phyloP scores from a whole-genome alignment of 2,329 filamentous ascomycete species.

The Chrysoporthe deuterocubensis region DNA sequence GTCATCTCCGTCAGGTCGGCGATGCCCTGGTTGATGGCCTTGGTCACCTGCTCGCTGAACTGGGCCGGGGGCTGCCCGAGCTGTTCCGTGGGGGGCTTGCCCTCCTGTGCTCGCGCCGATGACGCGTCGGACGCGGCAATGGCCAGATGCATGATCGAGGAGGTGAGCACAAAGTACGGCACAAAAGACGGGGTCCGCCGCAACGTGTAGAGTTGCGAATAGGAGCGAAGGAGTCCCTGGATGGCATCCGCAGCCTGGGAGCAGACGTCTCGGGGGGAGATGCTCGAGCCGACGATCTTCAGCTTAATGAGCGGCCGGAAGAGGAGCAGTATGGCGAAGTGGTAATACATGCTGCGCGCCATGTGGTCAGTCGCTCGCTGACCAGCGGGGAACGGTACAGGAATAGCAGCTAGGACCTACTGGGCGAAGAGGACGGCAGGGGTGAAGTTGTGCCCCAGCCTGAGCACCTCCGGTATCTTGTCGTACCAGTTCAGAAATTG shows the following conservation, averaged over 20 bases:
- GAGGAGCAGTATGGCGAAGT: conserved; percentile 72
- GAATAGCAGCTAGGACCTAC: conserved; percentile 52
- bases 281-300: conserved; percentile 64
- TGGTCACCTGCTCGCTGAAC: conserved; percentile 38
- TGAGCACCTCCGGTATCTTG: conserved; percentile 65
- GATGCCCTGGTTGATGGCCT: conserved; percentile 58
- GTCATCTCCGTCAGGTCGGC: conserved; percentile 64
- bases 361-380: conserved; percentile 23
- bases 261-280: conserved; percentile 69
- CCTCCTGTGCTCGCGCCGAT: neutral
- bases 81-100: conserved; percentile 14
- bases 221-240: conserved; percentile 58
- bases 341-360: conserved; percentile 66
- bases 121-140: conserved; percentile 47
- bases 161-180: conserved; percentile 65
- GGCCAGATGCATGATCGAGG: conserved; percentile 64
- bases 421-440: conserved; percentile 75
- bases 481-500: conserved; percentile 76
- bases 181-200: conserved; percentile 64
- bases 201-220: conserved; percentile 62
- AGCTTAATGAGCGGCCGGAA: conserved; percentile 74
- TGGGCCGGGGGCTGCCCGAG: neutral
- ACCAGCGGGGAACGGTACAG: neutral
- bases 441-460: conserved; percentile 70
- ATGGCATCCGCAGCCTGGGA: conserved; percentile 64